A percentile compares a stretch with the other conserved stretches of the same genome.
Evolutionary conservation across 352 stramenopile genomes (phyloP).

Genomic region (Globisporangium mamillatum): DNA sequence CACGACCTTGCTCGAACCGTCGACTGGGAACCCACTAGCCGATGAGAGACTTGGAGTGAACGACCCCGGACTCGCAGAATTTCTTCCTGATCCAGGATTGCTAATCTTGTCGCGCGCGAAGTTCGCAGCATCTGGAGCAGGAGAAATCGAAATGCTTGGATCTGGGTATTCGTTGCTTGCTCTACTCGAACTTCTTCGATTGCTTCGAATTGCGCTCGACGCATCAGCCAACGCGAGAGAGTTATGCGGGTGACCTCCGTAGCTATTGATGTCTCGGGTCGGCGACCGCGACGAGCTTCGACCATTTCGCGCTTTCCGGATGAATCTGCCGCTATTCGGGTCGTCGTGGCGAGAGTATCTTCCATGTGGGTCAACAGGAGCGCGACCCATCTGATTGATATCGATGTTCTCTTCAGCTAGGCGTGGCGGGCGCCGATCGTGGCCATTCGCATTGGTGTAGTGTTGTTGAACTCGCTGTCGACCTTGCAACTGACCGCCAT

Average conservation of each 20-base stretch:
- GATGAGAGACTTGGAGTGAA: constrained; percentile 3
- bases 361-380: background rate
- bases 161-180: constrained; percentile 14
- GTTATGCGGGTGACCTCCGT: background rate
- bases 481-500: background rate
- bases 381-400: constrained; percentile 6
- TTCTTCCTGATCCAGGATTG: constrained; percentile 2
- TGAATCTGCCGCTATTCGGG: background rate
- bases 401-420: constrained; percentile 6
- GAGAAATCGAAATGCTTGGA: background rate
- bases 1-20: background rate
- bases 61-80: constrained; percentile 4
- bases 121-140: background rate
- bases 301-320: background rate
- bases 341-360: background rate
- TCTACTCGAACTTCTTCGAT: constrained; percentile 8
- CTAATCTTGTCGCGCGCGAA: constrained; percentile 6
- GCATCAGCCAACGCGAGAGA: background rate
- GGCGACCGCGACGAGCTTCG: constrained; percentile 14
- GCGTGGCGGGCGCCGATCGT: constrained; percentile 3
- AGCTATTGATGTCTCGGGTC: constrained; percentile 7
- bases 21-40: background rate
- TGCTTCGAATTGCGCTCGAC: background rate
- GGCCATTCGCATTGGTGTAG: constrained; percentile 1
- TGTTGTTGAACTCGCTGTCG: constrained; percentile 1